Conservation (phyloP, 192 early-diverging fungal genomes). For the Entophlyctis luteolus region DNA sequence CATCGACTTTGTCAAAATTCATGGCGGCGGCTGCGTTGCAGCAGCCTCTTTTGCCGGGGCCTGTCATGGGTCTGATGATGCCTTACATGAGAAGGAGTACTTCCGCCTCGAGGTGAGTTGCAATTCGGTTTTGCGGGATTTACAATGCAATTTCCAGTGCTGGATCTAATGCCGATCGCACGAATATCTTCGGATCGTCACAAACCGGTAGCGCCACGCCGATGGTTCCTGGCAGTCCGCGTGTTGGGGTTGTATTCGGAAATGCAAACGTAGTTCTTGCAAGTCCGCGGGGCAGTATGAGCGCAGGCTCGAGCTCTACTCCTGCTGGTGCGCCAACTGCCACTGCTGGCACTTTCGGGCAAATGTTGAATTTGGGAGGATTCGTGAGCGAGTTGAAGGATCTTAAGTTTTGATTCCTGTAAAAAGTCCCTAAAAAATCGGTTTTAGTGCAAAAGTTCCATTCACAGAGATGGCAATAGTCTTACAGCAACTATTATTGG, state of each 20-base stretch:
- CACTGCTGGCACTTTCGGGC: too few species aligned
- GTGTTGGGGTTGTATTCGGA: slow-evolving; percentile 21
- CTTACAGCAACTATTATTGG: too few species aligned
- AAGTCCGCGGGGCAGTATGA: background rate
- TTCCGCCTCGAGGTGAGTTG: background rate
- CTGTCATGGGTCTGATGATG: slow-evolving; percentile 17
- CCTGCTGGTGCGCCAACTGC: too few species aligned
- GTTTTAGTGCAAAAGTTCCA: too few species aligned
- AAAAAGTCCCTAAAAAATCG: too few species aligned
- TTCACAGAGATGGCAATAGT: too few species aligned
- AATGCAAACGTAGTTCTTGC: slow-evolving; percentile 16
- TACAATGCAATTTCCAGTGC: background rate
- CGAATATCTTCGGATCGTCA: background rate
- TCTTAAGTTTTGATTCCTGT: too few species aligned
- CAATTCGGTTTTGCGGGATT: background rate
- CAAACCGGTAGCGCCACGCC: background rate
- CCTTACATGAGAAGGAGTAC: slow-evolving; percentile 5
- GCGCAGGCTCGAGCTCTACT: background rate
- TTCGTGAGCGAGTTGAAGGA: too few species aligned
- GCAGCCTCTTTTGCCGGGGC: slow-evolving; percentile 14
- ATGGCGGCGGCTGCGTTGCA: background rate
- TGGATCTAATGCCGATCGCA: background rate
- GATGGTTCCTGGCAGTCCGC: slow-evolving; percentile 15
- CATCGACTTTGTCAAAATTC: background rate
- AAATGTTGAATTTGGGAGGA: too few species aligned